phyloP scores from a whole-genome alignment of 2,329 filamentous ascomycete species.

The Epichloe amarillans region DNA sequence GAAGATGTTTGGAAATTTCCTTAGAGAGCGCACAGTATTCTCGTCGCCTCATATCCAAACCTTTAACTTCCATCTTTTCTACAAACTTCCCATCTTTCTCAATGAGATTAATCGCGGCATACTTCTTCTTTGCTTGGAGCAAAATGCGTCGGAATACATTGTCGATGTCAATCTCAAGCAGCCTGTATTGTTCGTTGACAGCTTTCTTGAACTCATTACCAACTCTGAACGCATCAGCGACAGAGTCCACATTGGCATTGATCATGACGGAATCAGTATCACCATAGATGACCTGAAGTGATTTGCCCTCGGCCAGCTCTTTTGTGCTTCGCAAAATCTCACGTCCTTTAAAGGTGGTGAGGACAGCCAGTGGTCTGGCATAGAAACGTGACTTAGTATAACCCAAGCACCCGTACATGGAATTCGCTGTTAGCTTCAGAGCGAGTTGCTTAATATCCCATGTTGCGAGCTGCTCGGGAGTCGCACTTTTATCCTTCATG shows the following conservation, averaged over 20 bases:
- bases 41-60: conserved; percentile 92
- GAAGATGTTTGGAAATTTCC: conserved; percentile 76
- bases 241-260: conserved; percentile 92
- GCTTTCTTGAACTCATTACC: conserved; percentile 89
- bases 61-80: conserved; percentile 95
- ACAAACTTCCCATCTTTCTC: conserved; percentile 80
- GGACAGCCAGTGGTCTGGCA: conserved; percentile 81
- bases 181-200: conserved; percentile 84
- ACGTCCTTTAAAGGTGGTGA: conserved; percentile 93
- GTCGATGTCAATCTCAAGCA: conserved; percentile 96
- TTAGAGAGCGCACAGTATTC: conserved; percentile 95
- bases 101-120: conserved; percentile 88
- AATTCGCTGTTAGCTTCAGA: conserved; percentile 94
- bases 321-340: conserved; percentile 96
- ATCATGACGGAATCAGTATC: conserved; percentile 99
- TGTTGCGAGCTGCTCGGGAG: conserved; percentile 71
- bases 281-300: conserved; percentile 92
- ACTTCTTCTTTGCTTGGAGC: conserved; percentile 98
- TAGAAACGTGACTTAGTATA: conserved; percentile 98
- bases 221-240: conserved; percentile 79
- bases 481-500: conserved; percentile 90
- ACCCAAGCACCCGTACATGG: conserved; percentile 97
- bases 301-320: conserved; percentile 80
- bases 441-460: conserved; percentile 99
- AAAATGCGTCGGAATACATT: conserved; percentile 90